Evolutionary conservation across 108 stramenopile species (phyloP).

Genomic region (Cyclotella sp.): DNA sequence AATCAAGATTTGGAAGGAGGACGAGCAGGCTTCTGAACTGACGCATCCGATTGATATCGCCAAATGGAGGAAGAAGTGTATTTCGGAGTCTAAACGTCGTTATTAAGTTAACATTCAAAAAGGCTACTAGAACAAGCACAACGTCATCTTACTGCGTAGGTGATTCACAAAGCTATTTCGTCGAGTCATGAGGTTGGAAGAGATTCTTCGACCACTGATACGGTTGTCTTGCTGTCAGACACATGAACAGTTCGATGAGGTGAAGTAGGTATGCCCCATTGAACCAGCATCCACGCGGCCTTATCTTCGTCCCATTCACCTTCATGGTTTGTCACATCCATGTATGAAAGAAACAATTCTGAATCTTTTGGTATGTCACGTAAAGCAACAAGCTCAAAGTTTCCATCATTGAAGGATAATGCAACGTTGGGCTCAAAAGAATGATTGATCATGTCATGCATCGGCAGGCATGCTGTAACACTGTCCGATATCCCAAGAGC

Average conservation of each 20-base stretch:
- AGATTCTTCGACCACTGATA: not conserved
- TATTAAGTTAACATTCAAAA: conserved; percentile 10
- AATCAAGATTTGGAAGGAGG: conserved; percentile 99
- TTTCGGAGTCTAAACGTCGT: conserved; percentile 77
- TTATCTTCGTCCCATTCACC: conserved; percentile 55
- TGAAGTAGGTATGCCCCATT: conserved; percentile 58
- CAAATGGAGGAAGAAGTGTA: conserved; percentile 91
- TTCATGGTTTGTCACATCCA: conserved; percentile 23
- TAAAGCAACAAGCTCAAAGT: conserved; percentile 36
- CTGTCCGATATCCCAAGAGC: conserved; percentile 46
- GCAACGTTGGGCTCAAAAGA: conserved; percentile 48
- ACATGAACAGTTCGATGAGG: not conserved
- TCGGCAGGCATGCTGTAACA: conserved; percentile 53
- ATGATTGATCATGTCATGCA: conserved; percentile 70
- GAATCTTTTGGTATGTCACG: conserved; percentile 42
- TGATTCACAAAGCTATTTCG: no score
- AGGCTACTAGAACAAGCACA: not conserved
- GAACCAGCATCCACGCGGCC: conserved; percentile 51
- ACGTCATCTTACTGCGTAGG: not conserved
- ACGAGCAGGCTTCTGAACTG: conserved; percentile 89
- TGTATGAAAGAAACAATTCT: conserved; percentile 49
- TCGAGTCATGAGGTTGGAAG: no score
- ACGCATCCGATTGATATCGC: conserved; percentile 93
- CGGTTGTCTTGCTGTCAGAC: not conserved
- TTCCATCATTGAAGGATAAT: conserved; percentile 40